Evolutionary conservation across 805 yeast species (phyloP), one percentile per base, ranked within the genome.

Genomic region (Brettanomyces custersianus): DNA sequence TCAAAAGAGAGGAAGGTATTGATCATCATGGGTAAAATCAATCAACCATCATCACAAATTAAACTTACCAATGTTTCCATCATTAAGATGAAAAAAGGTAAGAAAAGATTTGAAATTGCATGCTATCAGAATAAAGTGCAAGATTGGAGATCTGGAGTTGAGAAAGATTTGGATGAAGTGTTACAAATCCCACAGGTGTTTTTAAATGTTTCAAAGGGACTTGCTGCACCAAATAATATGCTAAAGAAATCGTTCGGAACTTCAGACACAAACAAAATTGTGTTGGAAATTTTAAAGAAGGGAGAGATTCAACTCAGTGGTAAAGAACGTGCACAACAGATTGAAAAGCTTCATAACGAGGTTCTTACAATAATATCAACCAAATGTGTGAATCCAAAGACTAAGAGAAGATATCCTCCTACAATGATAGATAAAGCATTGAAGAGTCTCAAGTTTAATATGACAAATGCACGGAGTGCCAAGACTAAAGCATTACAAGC

Each of bases 111-210:
- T 49, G 98, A 92, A 59, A 72, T 92, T 31, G 97, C 97, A 0
- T 92, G 98, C 53, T 92, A 92, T 57, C 95, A 85, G 52, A 92
- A 92, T 51, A 92, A 92, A 54, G 96, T 92, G 4, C 97, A 90
- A 56, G 98, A 92, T 57, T 92, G 87, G 76, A 69, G 96, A 47
- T 71, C 74, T 42, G 83, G 81, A 40, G 77, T 84, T 55, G 98
- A 92, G 52, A 90, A 85, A 47, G 96, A 92, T 54, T 57, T 92
- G 7, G 97, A 92, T 61, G 98, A 92, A 54, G 98, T 92, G 3
- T 65, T 92, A 25, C 98, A 92, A 56, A 86, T 92, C 36, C 95
- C 87, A n/a, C 95, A 83, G 56, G 94, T 92, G 1, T 92, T 92
- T 51, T 55, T 76, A 24, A 92, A 92, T 52, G 97, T 88, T 0